Base-by-base conservation (phyloP, 2,329 filamentous ascomycete genomes). In the Macrophomina phaseolina region DNA sequence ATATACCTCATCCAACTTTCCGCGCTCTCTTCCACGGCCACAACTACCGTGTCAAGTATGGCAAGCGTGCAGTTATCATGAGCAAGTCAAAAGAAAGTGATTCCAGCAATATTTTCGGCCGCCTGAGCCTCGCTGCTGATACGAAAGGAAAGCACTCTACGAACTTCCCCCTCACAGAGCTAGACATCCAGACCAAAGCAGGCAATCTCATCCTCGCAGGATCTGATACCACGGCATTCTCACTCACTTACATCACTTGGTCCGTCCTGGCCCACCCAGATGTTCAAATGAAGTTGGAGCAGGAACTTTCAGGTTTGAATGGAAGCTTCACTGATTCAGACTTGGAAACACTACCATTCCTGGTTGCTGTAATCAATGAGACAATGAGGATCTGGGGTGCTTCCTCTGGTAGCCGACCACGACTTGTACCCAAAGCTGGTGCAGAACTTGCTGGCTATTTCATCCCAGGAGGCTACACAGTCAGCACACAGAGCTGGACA, bases 331-430 rank as follows among this genome's bases (percentile, higher is more conserved):
- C 40, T 0, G 67, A 71, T 45, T 67, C 69, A 38, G 72, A 78
- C 14, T 69, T 80, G 0, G 74, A 75, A 7, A 64, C 62, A 3
- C 69, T 77, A 1, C 74, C 76, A 1, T 8, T 77, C 1, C 68
- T 80, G 9, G 75, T 79, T 64, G 73, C 74, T 8, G 75, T 79
- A 1, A 77, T 81, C 42, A 70, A 78, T 32, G 79, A 81, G 64
- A 51, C 48, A 0, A 9, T 51, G 9, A 18, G 48, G 8, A 51
- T 51, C 8, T 51, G 48, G 48, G 48, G 78, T 77, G 2, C 69
- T 78, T 16, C 75, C 78, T 1, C 66, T 79, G 48, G 48, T 1
- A 51, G 48, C 9, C 18, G 32, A 23, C 48, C 48, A 3, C 48
- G 48, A 4, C 5, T 73, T 3, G 75, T 78, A 3, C 78, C 79